A percentile compares a stretch with the other conserved stretches of the same genome.
Conservation (phyloP, 2,329 filamentous ascomycete species). For the Botrytis elliptica region DNA sequence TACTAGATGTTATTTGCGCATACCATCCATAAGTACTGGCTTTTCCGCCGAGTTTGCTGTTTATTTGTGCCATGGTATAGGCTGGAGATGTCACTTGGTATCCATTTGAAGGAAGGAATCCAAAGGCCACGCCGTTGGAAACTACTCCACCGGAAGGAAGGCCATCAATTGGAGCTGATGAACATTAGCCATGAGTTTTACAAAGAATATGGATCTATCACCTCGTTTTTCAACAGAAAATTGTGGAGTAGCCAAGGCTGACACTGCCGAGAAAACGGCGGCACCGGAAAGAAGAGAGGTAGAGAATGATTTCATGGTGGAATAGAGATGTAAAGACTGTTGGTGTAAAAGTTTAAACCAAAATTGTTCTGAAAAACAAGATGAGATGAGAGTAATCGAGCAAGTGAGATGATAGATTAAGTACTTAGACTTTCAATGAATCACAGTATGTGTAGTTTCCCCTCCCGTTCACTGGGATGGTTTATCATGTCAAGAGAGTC, state of each 20-base stretch:
- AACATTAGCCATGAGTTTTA: not conserved
- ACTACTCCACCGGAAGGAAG: slow-evolving; percentile 17
- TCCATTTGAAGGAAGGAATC: slow-evolving; percentile 23
- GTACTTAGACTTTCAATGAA: no score
- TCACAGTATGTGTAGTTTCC: not conserved
- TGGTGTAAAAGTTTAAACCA: not conserved
- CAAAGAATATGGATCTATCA: not conserved
- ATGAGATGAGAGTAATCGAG: not conserved
- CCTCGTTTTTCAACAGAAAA: not conserved
- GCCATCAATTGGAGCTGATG: not conserved
- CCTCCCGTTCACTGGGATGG: not conserved
- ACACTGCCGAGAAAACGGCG: not conserved
- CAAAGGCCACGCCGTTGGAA: slow-evolving; percentile 22
- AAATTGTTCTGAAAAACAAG: not conserved
- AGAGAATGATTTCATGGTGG: slow-evolving; percentile 16
- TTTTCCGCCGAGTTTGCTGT: slow-evolving; percentile 18
- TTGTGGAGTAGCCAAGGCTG: slow-evolving; percentile 1
- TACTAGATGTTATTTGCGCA: slow-evolving; percentile 18
- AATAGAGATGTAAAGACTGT: not conserved
- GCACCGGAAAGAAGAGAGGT: slow-evolving; percentile 1
- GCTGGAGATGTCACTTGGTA: slow-evolving; percentile 12
- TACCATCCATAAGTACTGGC: slow-evolving; percentile 22
- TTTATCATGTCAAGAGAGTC: not conserved
- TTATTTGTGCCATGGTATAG: slow-evolving; percentile 21
- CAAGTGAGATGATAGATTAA: not conserved